Conservation (phyloP, 768 basidiomycete species). For the Postia placenta region DNA sequence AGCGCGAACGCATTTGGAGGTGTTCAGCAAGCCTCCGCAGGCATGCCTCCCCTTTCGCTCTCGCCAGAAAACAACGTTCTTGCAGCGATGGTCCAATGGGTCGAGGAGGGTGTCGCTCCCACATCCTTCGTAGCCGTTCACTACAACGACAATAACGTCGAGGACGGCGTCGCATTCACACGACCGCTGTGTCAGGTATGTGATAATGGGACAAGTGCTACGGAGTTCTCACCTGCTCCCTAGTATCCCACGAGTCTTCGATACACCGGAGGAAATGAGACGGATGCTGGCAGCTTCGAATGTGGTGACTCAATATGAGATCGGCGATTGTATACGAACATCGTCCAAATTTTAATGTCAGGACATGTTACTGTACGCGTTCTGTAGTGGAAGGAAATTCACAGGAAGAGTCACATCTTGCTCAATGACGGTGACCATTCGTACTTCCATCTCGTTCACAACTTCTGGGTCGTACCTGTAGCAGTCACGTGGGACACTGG, state of each 20-base stretch:
- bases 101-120: constrained; percentile 26
- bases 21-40: constrained; percentile 14
- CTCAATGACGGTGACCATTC: too few relatives aligned
- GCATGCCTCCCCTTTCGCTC: constrained; percentile 8
- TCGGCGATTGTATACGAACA: too few relatives aligned
- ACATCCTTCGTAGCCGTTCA: constrained; percentile 16
- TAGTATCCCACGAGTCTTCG: background rate
- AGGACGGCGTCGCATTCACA: constrained; percentile 15
- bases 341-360: too few relatives aligned
- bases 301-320: too few relatives aligned
- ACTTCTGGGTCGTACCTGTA: too few relatives aligned
- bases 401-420: too few relatives aligned
- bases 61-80: constrained; percentile 16
- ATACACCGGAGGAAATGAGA: background rate
- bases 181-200: constrained; percentile 18
- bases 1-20: constrained; percentile 25
- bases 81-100: constrained; percentile 27
- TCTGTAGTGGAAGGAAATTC: too few relatives aligned
- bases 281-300: background rate
- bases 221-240: background rate
- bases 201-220: background rate
- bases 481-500: too few relatives aligned
- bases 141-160: constrained; percentile 14
- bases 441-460: too few relatives aligned
- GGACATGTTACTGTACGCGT: too few relatives aligned